Evolutionary conservation across 371 early-diverging fungal species (phyloP), one percentile per base, ranked within the genome.

Genomic region (Mucor racemosus): DNA sequence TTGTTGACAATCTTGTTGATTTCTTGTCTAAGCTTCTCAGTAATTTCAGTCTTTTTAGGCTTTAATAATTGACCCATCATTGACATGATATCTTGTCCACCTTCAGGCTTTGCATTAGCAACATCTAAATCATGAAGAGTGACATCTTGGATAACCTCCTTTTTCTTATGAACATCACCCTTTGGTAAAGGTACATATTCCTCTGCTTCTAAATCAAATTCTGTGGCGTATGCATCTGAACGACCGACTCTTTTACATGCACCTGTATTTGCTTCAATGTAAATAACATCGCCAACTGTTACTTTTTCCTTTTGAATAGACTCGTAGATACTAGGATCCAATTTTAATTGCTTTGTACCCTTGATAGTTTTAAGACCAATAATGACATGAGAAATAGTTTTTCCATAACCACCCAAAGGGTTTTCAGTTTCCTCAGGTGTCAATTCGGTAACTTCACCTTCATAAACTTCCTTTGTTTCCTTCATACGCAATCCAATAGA

Each of bases 1-100:
- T 94, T 93, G 88, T 97, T 97, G 66, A 99, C 98, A 8, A 96
- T 97, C 76, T 97, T 97, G 91, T 99, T 98, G 84, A 99, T 97
- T 75, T 98, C 98, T 76, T 94, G 90, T 73, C 99, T 87, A 72
- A 99, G 85, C 77, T 99, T 99, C 68, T 95, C 95, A 0, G 97
- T 97, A 71, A 99, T 98, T 79, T 99, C 99, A 1, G 98, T 97
- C 86, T 97, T 97, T 75, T 95, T 95, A 5, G 97, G 98, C 85
- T 97, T 97, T 85, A 95, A 88, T 61, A 99, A 77, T 78, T 96
- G 96, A 61, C 95, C 92, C 95, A 99, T 95, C 92, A 98, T 92
- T 26, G 97, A 95, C 84, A 99, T 91, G 63, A 99, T 95, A 75
- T 99, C 99, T 81, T 96, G 94, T 15, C 97, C 95, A 46, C 99